A percentile compares a stretch with the other conserved stretches of the same genome.
These are phyloP conservation scores for Penicillium lagena DNA, from an alignment of 495 filamentous ascomycete species.

Conservation along the genomic window DNA sequence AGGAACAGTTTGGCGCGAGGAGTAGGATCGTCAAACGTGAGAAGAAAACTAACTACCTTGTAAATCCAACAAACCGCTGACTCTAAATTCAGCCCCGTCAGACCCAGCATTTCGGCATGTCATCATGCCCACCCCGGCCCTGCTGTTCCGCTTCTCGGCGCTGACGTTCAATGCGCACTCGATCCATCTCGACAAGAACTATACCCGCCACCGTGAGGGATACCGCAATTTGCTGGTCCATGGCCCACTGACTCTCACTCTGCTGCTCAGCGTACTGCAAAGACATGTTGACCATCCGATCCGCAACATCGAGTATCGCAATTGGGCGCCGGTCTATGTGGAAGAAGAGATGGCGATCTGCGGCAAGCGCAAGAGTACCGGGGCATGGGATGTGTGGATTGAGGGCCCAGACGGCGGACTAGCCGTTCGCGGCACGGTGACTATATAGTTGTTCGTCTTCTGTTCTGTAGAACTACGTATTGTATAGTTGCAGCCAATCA, in stretches of 20 bases:
- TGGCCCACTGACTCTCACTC: conserved; percentile 71
- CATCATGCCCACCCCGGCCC: conserved; percentile 52
- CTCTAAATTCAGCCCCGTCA: conserved; percentile 23
- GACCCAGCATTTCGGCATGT: conserved; percentile 52
- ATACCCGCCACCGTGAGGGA: conserved; percentile 64
- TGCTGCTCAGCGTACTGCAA: conserved; percentile 63
- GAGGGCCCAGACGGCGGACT: conserved; percentile 52
- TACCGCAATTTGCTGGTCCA: conserved; percentile 74
- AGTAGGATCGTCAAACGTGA: conserved; percentile 33
- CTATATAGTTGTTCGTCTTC: too few relatives aligned
- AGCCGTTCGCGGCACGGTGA: conserved; percentile 49
- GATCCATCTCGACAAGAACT: conserved; percentile 75
- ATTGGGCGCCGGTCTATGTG: conserved; percentile 75
- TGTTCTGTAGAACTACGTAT: too few relatives aligned
- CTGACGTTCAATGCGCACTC: conserved; percentile 81
- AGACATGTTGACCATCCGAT: conserved; percentile 31
- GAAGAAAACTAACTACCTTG: not conserved
- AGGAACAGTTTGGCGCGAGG: conserved; percentile 16
- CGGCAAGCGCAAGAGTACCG: conserved; percentile 28
- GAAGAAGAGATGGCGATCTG: conserved; percentile 60
- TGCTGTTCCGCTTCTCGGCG: conserved; percentile 81
- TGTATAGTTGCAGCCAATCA: too few relatives aligned
- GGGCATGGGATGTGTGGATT: conserved; percentile 60
- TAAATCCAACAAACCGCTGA: conserved; percentile 8
- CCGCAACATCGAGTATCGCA: conserved; percentile 66